Evolutionary conservation across 257 asterid species (phyloP), one percentile per base, ranked within the genome.

Genomic region (Coffea canephora): DNA sequence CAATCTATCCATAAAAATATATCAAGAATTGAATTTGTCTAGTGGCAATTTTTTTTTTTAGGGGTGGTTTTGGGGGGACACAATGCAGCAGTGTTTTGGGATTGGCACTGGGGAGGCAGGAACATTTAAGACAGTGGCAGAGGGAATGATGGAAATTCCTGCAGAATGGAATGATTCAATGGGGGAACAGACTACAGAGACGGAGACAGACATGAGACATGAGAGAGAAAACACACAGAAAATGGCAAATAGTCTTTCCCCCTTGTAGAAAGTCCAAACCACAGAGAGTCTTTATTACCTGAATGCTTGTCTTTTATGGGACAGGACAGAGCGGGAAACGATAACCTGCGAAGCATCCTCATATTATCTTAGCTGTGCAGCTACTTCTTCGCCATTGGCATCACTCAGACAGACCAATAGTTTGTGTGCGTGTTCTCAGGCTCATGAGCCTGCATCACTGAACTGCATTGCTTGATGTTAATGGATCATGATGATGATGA

Each of bases 71-170:
- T 52, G 45, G 18, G 65, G 65, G 73, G 64, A 75, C 72, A 79
- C 52, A 74, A 74, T 36, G 11, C 50, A n/a, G 66, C 43, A 64
- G 36, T 25, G 45, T 73, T 8, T 78, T 27, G 85, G 85, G 82
- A 78, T 78, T 82, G 66, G 74, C 34, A 49, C 66, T 27, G 25
- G 10, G 68, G 57, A 59, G 74, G 72, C 65, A 71, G 34, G 23
- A 72, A 48, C 73, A 65, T 74, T 77, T 48, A 74, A 59, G 50
- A 25, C 15, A 41, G 31, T 23, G 72, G 8, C 79, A 34, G 54
- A 27, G 45, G 76, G 83, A 83, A 83, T 83, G 86, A 83, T 83
- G 83, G 83, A 71, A 79, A 83, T 83, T 79, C 83, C 86, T 83
- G 83, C 77, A 83, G 64, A 75, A 79, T 79, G 81, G 81, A 83